Evolutionary conservation across 768 basidiomycete species (phyloP).

Genomic region (Lactarius indigo): DNA sequence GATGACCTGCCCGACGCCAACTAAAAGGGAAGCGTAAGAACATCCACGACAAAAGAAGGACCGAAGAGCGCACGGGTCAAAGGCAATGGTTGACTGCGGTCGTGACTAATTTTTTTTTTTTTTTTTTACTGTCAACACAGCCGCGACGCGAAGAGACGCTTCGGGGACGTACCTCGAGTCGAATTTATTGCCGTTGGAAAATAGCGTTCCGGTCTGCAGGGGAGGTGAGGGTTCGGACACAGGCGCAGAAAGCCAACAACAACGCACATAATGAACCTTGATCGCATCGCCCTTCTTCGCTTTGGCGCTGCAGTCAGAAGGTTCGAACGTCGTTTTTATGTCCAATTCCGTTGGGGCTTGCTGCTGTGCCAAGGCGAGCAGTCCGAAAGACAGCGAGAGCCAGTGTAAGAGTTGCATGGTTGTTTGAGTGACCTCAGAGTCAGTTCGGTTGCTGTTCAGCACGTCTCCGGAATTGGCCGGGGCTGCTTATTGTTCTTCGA

Average conservation of each 20-base stretch:
- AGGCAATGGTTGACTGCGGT: slow-evolving; percentile 71
- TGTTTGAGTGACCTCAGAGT: background rate
- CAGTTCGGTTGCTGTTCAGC: no score
- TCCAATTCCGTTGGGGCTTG: slow-evolving; percentile 49
- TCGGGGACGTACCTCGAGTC: slow-evolving; percentile 67
- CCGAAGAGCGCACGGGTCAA: slow-evolving; percentile 59
- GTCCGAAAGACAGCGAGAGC: slow-evolving; percentile 48
- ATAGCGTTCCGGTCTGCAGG: slow-evolving; percentile 74
- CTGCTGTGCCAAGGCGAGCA: slow-evolving; percentile 44
- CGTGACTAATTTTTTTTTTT: slow-evolving; percentile 49
- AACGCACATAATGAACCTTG: slow-evolving; percentile 73
- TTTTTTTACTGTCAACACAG: background rate
- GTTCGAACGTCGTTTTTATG: slow-evolving; percentile 59
- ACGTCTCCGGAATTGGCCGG: background rate
- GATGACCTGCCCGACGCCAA: slow-evolving; percentile 80
- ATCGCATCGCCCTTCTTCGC: slow-evolving; percentile 62
- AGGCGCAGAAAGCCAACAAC: slow-evolving; percentile 17
- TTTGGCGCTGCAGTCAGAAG: slow-evolving; percentile 52
- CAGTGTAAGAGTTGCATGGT: slow-evolving; percentile 51
- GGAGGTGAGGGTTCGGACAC: slow-evolving; percentile 1
- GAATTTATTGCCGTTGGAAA: slow-evolving; percentile 74
- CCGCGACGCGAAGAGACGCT: background rate
- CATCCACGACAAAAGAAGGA: background rate
- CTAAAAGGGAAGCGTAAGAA: slow-evolving; percentile 35
- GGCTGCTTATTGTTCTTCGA: slow-evolving; percentile 2